Percentiles rank a stretch among this genome's conserved stretches.
phyloP scores from a whole-genome alignment of 768 basidiomycete genomes.

The Suillus subaureus region DNA sequence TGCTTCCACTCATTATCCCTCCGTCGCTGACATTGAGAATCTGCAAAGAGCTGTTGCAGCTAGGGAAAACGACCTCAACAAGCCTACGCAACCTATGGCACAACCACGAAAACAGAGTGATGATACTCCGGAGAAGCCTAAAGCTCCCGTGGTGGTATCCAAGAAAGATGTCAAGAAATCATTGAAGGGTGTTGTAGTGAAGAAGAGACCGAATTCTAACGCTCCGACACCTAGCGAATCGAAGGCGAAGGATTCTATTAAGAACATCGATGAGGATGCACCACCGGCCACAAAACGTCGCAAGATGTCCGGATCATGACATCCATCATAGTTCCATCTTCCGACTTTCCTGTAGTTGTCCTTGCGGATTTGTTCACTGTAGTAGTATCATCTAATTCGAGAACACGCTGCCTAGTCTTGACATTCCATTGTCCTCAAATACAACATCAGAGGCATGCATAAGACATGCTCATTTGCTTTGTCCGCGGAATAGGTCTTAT shows the following conservation, averaged over 20 bases:
- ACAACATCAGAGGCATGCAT: not conserved
- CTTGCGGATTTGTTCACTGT: not conserved
- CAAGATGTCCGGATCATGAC: constrained; percentile 41
- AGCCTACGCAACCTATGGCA: constrained; percentile 33
- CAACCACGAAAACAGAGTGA: constrained; percentile 37
- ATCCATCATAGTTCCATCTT: constrained; percentile 22
- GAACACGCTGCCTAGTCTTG: not conserved
- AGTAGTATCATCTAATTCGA: not conserved
- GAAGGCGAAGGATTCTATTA: constrained; percentile 18
- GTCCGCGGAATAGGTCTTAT: constrained; percentile 26
- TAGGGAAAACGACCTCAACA: constrained; percentile 53
- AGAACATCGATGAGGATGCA: constrained; percentile 27
- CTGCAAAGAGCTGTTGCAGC: constrained; percentile 67
- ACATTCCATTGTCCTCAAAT: not conserved
- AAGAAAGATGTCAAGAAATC: constrained; percentile 70
- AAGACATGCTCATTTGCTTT: constrained; percentile 12
- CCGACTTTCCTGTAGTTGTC: not conserved
- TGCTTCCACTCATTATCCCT: constrained; percentile 17
- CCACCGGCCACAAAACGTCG: constrained; percentile 60
- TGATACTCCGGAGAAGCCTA: constrained; percentile 27
- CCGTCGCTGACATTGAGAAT: constrained; percentile 16
- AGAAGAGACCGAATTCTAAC: constrained; percentile 63
- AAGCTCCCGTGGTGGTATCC: constrained; percentile 30
- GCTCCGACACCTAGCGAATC: constrained; percentile 21
- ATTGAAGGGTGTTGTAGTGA: constrained; percentile 80